Evolutionary conservation across 345 rosid genomes (phyloP).

Genomic region (Linum lewisii): DNA sequence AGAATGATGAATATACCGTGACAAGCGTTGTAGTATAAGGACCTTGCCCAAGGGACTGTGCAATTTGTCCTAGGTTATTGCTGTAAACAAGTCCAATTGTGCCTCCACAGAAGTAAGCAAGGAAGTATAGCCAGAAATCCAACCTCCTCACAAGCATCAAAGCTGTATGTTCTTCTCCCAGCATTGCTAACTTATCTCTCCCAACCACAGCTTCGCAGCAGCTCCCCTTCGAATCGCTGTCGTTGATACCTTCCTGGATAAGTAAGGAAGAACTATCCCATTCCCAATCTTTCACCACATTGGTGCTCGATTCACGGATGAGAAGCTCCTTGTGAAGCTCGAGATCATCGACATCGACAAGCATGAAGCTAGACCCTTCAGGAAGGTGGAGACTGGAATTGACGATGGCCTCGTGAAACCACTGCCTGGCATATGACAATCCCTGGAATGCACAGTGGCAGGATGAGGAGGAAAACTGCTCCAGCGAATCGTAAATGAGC

Average conservation of each 20-base stretch:
- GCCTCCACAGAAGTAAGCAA: slow-evolving; percentile 85
- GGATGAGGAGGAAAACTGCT: slow-evolving; percentile 58
- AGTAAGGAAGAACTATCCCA: slow-evolving; percentile 12
- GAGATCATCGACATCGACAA: slow-evolving; percentile 77
- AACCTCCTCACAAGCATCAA: slow-evolving; percentile 44
- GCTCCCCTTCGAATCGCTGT: slow-evolving; percentile 17
- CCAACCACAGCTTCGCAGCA: slow-evolving; percentile 43
- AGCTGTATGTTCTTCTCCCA: slow-evolving; percentile 71
- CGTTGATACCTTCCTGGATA: not conserved
- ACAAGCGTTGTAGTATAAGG: slow-evolving; percentile 52
- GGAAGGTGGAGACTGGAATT: slow-evolving; percentile 49
- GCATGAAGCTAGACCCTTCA: slow-evolving; percentile 54
- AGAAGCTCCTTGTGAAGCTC: slow-evolving; percentile 72
- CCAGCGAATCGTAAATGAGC: slow-evolving; percentile 61
- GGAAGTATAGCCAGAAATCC: slow-evolving; percentile 87
- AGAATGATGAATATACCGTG: slow-evolving; percentile 83
- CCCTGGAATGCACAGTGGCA: slow-evolving; percentile 72
- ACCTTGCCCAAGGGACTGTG: slow-evolving; percentile 67
- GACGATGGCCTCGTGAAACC: slow-evolving; percentile 46
- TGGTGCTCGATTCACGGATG: slow-evolving; percentile 30
- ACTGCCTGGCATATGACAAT: slow-evolving; percentile 60
- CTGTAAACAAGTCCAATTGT: slow-evolving; percentile 95
- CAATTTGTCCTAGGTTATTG: slow-evolving; percentile 91
- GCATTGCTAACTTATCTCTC: slow-evolving; percentile 46
- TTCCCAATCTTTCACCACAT: slow-evolving; percentile 22